Conservation (phyloP, 73 alveolate genomes). For the Paramecium biaurelia region DNA sequence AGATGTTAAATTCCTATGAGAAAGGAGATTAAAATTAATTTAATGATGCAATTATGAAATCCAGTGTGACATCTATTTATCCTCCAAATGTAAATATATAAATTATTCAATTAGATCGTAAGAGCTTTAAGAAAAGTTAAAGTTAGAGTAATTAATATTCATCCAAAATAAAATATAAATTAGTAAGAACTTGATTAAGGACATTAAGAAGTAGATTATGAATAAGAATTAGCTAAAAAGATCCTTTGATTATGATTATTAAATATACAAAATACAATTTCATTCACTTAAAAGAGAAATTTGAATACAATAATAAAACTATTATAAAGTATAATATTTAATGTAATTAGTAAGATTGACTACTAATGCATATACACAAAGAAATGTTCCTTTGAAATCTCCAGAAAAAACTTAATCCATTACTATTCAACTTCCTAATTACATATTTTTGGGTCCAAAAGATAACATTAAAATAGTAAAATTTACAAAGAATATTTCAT, state of each 20-base stretch:
- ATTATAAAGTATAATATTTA: background rate
- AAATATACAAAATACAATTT: background rate
- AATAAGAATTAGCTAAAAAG: background rate
- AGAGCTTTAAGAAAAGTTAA: constrained; percentile 18
- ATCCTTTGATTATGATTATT: background rate
- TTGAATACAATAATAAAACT: background rate
- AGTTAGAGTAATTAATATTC: background rate
- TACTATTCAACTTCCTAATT: background rate
- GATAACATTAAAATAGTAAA: background rate
- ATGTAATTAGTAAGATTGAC: background rate
- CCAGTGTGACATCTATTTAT: background rate
- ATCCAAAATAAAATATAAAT: background rate
- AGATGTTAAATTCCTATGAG: constrained; percentile 32
- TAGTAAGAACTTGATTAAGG: background rate
- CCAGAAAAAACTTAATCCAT: background rate
- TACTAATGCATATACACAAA: background rate
- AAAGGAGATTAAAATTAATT: constrained; percentile 26
- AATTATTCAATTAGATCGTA: background rate
- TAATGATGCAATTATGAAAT: constrained; percentile 14
- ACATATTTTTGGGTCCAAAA: background rate
- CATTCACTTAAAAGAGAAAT: background rate
- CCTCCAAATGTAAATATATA: constrained; percentile 40
- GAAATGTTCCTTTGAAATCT: background rate
- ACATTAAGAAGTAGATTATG: background rate
- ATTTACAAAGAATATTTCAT: background rate